Evolutionary conservation across 306 rosid genomes (phyloP), one percentile per base, ranked within the genome.

Genomic region (Echinosophora koreensis): DNA sequence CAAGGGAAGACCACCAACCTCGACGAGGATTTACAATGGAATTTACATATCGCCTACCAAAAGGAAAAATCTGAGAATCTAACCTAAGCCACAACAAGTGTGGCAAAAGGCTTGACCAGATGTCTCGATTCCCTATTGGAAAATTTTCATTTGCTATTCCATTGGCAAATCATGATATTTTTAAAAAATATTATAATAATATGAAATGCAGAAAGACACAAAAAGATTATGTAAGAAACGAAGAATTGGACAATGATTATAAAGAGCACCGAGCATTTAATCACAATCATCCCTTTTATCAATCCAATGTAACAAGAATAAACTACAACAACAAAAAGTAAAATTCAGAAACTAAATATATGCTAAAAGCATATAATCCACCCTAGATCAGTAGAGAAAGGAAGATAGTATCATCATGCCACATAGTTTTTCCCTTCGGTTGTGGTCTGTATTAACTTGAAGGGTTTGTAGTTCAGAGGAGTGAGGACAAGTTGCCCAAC

Each of bases 161-260:
- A 58, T 38, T 4, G 12, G 38, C 6, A 60, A 57, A 82, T 62
- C 46, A 62, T 35, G 42, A 18, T 69, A 47, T 10, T 82, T 10
- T 82, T 77, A 37, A 77, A 71, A 46, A 41, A 55, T 44, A 12
- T 6, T 5, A 27, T 66, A n/a, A 17, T 67, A 44, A 41, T 18
- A 68, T 15, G 64, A 77, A 71, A 67, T 44, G 49, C 38, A 67
- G 51, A 69, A 62, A 57, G 73, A 8, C 65, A 22, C n/a, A 52
- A 61, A 38, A 3, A 22, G 16, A 27, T 28, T 73, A 12, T 8
- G 28, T 6, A 35, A 50, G 63, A 74, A 66, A 57, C 15, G 32
- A 72, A 66, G 68, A 32, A 66, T 6, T 13, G 32, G 35, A 47
- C 13, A 77, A 58, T 15, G 16, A 32, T 81, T 30, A 71, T 7